Evolutionary conservation across 495 filamentous ascomycete genomes (phyloP).

Genomic region (Penicillium pancosmium): DNA sequence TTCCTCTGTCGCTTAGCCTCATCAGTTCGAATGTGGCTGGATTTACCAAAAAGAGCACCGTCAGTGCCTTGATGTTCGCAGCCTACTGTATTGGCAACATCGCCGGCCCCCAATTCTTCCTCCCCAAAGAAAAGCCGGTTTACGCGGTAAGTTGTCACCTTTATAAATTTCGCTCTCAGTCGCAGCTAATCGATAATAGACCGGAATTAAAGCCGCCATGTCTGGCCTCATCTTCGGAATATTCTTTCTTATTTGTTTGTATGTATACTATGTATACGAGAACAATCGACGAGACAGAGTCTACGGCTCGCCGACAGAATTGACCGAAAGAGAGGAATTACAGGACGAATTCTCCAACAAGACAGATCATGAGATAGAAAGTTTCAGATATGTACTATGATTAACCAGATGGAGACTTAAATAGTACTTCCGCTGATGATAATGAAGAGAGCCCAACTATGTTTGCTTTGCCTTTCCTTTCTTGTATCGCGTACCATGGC

Average conservation of each 20-base stretch:
- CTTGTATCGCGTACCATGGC: slow-evolving; percentile 53
- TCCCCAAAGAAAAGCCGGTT: slow-evolving; percentile 34
- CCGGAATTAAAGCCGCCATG: slow-evolving; percentile 35
- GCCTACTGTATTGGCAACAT: slow-evolving; percentile 45
- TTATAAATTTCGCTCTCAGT: too few relatives aligned
- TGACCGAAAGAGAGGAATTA: slow-evolving; percentile 29
- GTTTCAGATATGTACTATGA: slow-evolving; percentile 37
- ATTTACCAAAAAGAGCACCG: slow-evolving; percentile 63
- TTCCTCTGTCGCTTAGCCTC: slow-evolving; percentile 57
- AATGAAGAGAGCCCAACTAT: slow-evolving; percentile 2
- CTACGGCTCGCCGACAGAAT: slow-evolving; percentile 25
- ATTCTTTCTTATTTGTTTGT: slow-evolving; percentile 28
- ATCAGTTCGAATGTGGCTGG: slow-evolving; percentile 64
- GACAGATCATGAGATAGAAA: slow-evolving; percentile 36
- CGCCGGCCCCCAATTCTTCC: slow-evolving; percentile 41
- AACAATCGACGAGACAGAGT: slow-evolving; percentile 30
- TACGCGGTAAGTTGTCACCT: slow-evolving; percentile 31
- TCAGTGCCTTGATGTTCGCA: slow-evolving; percentile 42
- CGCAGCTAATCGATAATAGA: slow-evolving; percentile 13
- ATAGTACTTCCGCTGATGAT: background rate
- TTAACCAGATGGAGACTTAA: background rate
- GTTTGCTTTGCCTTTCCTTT: slow-evolving; percentile 16
- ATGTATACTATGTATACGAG: slow-evolving; percentile 27
- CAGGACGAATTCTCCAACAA: slow-evolving; percentile 35
- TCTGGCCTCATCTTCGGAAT: slow-evolving; percentile 30